Conservation (phyloP, 805 yeast species). For the Candida boleticola region DNA sequence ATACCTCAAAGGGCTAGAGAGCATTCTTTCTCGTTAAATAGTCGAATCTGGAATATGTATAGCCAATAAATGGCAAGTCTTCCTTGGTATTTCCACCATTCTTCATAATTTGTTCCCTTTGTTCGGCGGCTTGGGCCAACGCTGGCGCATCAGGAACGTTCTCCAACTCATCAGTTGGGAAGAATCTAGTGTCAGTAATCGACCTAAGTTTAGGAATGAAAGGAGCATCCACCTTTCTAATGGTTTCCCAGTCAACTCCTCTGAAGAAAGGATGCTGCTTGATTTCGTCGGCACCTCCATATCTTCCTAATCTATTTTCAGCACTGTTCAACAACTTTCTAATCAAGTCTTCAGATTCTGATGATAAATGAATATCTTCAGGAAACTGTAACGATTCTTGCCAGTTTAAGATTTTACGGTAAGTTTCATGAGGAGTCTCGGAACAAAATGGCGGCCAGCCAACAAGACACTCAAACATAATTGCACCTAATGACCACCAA, state of each 20-base stretch:
- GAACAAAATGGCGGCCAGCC: constrained; percentile 99
- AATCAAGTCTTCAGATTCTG: constrained; percentile 86
- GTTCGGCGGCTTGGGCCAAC: constrained; percentile 55
- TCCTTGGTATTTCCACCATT: constrained; percentile 58
- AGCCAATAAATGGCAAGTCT: constrained; percentile 95
- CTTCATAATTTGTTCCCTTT: constrained; percentile 53
- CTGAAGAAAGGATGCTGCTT: constrained; percentile 89
- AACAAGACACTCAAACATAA: constrained; percentile 92
- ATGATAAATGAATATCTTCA: constrained; percentile 84
- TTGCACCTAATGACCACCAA: constrained; percentile 97
- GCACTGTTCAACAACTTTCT: constrained; percentile 72
- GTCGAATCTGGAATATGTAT: constrained; percentile 93
- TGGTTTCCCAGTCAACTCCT: constrained; percentile 94
- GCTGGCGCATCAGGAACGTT: constrained; percentile 88
- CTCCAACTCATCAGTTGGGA: constrained; percentile 96
- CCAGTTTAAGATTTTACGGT: constrained; percentile 88
- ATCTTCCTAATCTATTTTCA: constrained; percentile 79
- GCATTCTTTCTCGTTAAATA: constrained; percentile 79
- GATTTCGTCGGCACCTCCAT: constrained; percentile 89
- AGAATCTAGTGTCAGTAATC: constrained; percentile 93
- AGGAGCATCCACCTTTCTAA: constrained; percentile 87
- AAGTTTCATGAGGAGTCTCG: constrained; percentile 92
- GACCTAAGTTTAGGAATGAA: constrained; percentile 89
- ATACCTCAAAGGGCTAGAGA: constrained; percentile 17
- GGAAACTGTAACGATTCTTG: constrained; percentile 85